Evolutionary conservation across 768 basidiomycete species (phyloP), one percentile per base, ranked within the genome.

Genomic region (Leccinum broughii): DNA sequence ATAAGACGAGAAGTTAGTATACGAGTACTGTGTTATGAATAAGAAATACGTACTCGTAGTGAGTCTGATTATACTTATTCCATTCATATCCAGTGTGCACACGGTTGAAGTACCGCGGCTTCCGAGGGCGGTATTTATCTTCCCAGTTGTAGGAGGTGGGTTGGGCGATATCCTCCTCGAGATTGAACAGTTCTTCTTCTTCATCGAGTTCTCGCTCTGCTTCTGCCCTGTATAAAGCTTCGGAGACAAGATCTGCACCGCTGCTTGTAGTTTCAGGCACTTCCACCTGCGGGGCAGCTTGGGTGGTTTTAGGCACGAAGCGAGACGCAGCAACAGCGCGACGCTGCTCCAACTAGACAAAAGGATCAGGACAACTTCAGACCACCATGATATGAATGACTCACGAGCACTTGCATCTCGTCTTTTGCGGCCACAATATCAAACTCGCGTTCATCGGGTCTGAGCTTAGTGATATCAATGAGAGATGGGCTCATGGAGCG

Each of bases 1-100:
- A 66, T 10, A 54, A 59, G 53, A 56, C 24, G 13, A 74, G 61
- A 62, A 49, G 60, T 56, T 24, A 68, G 44, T 50, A 44, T 57
- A 60, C 50, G 14, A 55, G 34, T 48, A 20, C 32, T n/a, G 37
- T 32, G 20, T 44, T 53, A 50, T 13, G 20, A 11, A 59, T 50
- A 14, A 30, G 53, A 58, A 49, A 58, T 22, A 61, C 22, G 64
- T 78, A 96, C 93, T 98, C 97, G 75, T 98, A 99, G 77, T 98
- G 97, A 4, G 97, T 98, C 74, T 98, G 96, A 74, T 98, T 98
- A 76, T 98, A 99, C 80, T 98, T 98, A 81, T 96, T 98, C 97
- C 97, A 99, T 73, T 99, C 97, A 72, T 96, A 99, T 28, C 97
- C 97, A 32, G 97, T 99, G 70, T 98, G 95, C 26, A 98, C 97